phyloP scores from a whole-genome alignment of 139 green algal genomes.

The Pleodorina starrii region DNA sequence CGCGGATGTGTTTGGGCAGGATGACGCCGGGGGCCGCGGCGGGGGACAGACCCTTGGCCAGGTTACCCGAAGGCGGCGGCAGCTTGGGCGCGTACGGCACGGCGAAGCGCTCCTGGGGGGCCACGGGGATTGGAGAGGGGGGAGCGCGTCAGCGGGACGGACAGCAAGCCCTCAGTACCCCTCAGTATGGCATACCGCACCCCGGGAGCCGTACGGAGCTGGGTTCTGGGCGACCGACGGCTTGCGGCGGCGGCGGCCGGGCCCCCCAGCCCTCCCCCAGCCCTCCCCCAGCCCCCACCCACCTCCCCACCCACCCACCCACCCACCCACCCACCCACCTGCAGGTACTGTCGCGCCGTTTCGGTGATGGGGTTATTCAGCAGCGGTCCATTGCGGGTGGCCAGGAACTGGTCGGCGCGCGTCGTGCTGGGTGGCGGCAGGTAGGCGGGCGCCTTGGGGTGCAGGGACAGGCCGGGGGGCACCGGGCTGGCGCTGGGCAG shows the following conservation, averaged over 20 bases:
- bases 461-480: neutral
- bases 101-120: neutral
- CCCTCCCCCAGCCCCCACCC: too few relatives aligned
- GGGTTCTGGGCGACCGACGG: too few relatives aligned
- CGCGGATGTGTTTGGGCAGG: conserved; percentile 52
- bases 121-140: neutral
- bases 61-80: neutral
- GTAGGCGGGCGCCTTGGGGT: conserved; percentile 28
- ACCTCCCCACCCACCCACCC: too few relatives aligned
- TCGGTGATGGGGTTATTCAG: conserved; percentile 52
- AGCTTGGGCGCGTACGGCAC: neutral
- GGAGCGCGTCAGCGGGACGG: too few relatives aligned
- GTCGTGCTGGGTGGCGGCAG: conserved; percentile 4
- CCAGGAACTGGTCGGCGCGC: conserved; percentile 43
- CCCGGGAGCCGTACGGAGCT: too few relatives aligned
- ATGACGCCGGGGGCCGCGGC: conserved; percentile 39
- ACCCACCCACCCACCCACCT: too few relatives aligned
- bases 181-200: too few relatives aligned
- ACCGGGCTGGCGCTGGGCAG: neutral
- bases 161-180: too few relatives aligned
- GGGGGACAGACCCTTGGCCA: conserved; percentile 19
- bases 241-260: too few relatives aligned
- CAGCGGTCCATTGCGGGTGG: conserved; percentile 4
- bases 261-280: too few relatives aligned
- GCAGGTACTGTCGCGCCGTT: conserved; percentile 39